Evolutionary conservation across 352 stramenopile species (phyloP), one percentile per base, ranked within the genome.

Genomic region (Elongisporangium senticosum): DNA sequence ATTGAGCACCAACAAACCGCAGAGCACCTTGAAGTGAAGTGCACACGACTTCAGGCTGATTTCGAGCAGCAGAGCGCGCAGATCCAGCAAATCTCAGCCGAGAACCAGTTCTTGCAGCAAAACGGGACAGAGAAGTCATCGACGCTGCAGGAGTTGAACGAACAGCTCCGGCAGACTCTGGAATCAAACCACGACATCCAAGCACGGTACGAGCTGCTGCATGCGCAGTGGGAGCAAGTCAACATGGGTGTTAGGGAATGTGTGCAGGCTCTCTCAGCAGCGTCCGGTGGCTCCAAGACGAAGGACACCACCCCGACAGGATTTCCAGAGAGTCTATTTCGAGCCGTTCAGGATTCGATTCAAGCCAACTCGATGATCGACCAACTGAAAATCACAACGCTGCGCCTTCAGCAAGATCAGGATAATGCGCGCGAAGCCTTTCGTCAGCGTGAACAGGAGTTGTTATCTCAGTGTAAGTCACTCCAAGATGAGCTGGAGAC

Each of bases 91-190:
- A 68, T 72, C 20, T 63, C 79, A 47, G 61, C 68, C 24, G 74
- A 86, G 26, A 79, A 79, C 24, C 60, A 72, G 48, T 57, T 67
- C 6, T 59, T 88, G 22, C 71, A 87, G n/a, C 68, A 69, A 8
- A 72, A 79, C 11, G 78, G 66, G 3, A 75, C 63, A 0, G 69
- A 80, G 21, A 85, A 86, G 59, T 69, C 66, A 15, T 72, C 58
- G 4, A 86, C 75, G 4, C 51, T 89, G 19, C 76, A 87, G 52
- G 72, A 85, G 23, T 56, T 87, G 24, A 89, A 83, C 33, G 67
- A 76, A n/a, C 62, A 87, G 52, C 57, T 90, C n/a, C 70, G 67
- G 3, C 51, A 74, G 20, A 69, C 72, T 4, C 54, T 80, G 37
- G 48, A 51, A 0, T 68, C 79, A 26, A 67, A 84, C 4, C 65